Conservation (phyloP, 176 grass and related monocot genomes). For the Musa acuminata region DNA sequence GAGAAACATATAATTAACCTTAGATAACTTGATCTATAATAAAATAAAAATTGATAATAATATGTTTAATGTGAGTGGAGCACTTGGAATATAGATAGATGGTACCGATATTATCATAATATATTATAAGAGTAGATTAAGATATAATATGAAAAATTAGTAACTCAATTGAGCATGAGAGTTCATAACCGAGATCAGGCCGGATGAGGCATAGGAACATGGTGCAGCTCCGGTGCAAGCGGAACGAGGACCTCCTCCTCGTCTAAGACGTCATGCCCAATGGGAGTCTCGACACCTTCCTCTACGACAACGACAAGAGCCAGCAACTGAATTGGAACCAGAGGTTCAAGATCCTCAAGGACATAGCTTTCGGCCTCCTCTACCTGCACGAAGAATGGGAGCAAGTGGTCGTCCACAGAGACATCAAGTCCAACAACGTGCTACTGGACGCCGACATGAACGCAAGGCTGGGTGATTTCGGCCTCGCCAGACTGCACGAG, state of each 20-base stretch:
- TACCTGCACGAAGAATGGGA: slow-evolving; percentile 10
- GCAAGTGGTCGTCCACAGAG: slow-evolving; percentile 13
- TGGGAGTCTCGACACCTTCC: slow-evolving; percentile 6
- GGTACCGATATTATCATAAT: too few species aligned
- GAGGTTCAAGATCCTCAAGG: slow-evolving; percentile 5
- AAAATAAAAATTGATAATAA: too few species aligned
- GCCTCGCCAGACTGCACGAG: slow-evolving; percentile 5
- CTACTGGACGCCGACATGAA: slow-evolving; percentile 12
- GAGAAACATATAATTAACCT: too few species aligned
- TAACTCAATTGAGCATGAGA: not conserved
- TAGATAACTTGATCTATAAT: too few species aligned
- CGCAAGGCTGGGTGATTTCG: slow-evolving; percentile 1
- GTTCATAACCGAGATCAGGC: too few species aligned
- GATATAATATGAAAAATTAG: too few species aligned
- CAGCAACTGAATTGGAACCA: not conserved
- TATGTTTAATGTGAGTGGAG: too few species aligned
- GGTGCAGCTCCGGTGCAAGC: slow-evolving; percentile 13
- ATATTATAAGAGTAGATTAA: too few species aligned
- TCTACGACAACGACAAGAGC: not conserved
- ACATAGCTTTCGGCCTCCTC: not conserved
- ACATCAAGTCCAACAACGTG: slow-evolving; percentile 13
- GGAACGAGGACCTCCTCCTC: not conserved
- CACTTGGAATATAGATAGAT: too few species aligned
- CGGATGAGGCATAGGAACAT: not conserved
- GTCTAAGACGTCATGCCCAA: slow-evolving; percentile 9